phyloP scores from a whole-genome alignment of 768 basidiomycete genomes.

The Punctularia strigosozonata region DNA sequence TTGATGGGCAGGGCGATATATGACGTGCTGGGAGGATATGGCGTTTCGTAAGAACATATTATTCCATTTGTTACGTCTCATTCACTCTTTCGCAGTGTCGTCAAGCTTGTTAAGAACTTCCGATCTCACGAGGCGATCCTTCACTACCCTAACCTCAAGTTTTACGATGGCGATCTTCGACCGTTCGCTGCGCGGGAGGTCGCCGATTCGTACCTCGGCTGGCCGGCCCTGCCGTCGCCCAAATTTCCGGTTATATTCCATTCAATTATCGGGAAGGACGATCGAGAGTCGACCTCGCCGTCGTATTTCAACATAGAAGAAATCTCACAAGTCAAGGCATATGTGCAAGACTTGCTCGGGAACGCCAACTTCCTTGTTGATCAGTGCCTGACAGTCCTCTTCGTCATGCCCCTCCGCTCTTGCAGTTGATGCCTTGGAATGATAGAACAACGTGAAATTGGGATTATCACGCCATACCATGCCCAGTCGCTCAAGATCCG shows the following conservation, averaged over 20 bases:
- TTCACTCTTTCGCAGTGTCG: constrained; percentile 42
- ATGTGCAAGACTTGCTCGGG: constrained; percentile 16
- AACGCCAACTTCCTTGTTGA: constrained; percentile 24
- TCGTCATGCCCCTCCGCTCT: neutral
- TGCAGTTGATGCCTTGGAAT: neutral
- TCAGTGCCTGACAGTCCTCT: constrained; percentile 19
- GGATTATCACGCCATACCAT: constrained; percentile 51
- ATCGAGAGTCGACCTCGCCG: constrained; percentile 54
- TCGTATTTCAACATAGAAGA: constrained; percentile 66
- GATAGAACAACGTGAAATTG: constrained; percentile 40
- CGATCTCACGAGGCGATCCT: constrained; percentile 52
- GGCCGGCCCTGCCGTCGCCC: constrained; percentile 21
- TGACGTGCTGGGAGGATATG: constrained; percentile 6
- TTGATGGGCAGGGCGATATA: constrained; percentile 25
- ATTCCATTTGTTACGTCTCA: constrained; percentile 1
- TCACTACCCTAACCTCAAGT: constrained; percentile 45
- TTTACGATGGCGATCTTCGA: constrained; percentile 45
- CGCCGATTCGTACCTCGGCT: constrained; percentile 16
- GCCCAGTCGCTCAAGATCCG: constrained; percentile 45
- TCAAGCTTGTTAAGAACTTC: constrained; percentile 56
- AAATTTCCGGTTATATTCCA: constrained; percentile 57
- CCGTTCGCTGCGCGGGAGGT: constrained; percentile 26
- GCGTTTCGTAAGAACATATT: constrained; percentile 9
- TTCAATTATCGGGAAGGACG: constrained; percentile 45
- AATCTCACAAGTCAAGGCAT: constrained; percentile 37